These are phyloP conservation scores for Bullera alba DNA, from an alignment of 768 basidiomycete species.

Conservation along the genomic window DNA sequence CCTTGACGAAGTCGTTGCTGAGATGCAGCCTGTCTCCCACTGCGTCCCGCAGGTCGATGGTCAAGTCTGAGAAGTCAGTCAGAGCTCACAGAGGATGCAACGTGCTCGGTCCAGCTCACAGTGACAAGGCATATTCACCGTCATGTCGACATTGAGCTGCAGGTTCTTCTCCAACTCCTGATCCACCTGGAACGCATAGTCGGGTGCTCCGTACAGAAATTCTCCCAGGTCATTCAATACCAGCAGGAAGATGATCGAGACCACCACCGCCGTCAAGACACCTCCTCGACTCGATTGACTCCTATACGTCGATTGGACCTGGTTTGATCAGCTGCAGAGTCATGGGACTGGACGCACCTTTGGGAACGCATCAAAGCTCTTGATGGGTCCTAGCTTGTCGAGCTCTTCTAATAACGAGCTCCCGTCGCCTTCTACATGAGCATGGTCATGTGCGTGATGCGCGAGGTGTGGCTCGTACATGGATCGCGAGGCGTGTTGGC, in stretches of 20 bases:
- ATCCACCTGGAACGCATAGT: slow-evolving; percentile 83
- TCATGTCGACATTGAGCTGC: slow-evolving; percentile 84
- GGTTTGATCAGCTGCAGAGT: background rate
- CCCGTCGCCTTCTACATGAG: slow-evolving; percentile 13
- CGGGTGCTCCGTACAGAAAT: slow-evolving; percentile 88
- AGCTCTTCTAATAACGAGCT: slow-evolving; percentile 39
- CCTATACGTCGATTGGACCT: slow-evolving; percentile 44
- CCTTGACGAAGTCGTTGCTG: slow-evolving; percentile 68
- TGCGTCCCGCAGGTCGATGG: slow-evolving; percentile 82
- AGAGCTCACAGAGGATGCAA: background rate
- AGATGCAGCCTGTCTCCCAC: slow-evolving; percentile 88
- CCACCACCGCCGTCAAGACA: slow-evolving; percentile 37
- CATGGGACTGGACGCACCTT: slow-evolving; percentile 23
- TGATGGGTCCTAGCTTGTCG: slow-evolving; percentile 43
- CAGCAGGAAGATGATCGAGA: slow-evolving; percentile 37
- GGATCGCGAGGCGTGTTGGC: background rate
- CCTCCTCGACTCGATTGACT: slow-evolving; percentile 36
- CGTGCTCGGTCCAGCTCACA: slow-evolving; percentile 54
- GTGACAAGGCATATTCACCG: slow-evolving; percentile 85
- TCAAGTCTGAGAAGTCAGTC: slow-evolving; percentile 56
- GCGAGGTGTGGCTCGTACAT: slow-evolving; percentile 45
- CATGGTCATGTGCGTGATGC: slow-evolving; percentile 13
- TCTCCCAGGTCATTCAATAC: slow-evolving; percentile 72
- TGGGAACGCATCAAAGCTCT: slow-evolving; percentile 45
- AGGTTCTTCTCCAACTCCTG: slow-evolving; percentile 54